Evolutionary conservation across 2,329 filamentous ascomycete species (phyloP).

Genomic region (Colletotrichum tropicicola): DNA sequence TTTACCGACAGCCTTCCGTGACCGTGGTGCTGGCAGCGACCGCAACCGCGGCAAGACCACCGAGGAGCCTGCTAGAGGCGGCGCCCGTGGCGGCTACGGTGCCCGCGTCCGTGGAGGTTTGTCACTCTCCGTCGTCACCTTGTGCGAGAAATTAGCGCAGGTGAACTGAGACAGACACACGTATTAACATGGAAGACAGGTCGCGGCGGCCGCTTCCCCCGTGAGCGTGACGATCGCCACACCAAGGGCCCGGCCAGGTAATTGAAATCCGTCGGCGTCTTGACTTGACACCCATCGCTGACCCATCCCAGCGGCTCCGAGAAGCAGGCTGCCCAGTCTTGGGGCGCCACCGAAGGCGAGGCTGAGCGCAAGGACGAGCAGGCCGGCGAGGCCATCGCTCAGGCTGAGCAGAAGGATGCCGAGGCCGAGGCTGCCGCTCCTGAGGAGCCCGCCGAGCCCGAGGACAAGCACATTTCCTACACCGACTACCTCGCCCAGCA

Average conservation of each 20-base stretch:
- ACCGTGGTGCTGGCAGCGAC: slow-evolving; percentile 81
- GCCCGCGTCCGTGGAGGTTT: slow-evolving; percentile 70
- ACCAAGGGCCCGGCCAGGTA: slow-evolving; percentile 58
- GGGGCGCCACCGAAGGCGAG: slow-evolving; percentile 84
- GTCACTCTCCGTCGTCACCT: slow-evolving; percentile 34
- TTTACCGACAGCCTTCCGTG: slow-evolving; percentile 77
- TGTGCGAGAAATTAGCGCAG: neutral
- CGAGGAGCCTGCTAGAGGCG: slow-evolving; percentile 69
- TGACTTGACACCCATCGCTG: slow-evolving; percentile 17
- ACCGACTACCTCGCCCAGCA: slow-evolving; percentile 82
- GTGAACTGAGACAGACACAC: neutral
- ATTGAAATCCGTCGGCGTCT: slow-evolving; percentile 17
- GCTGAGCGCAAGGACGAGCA: slow-evolving; percentile 92
- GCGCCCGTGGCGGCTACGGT: slow-evolving; percentile 65
- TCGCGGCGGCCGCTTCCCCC: slow-evolving; percentile 62
- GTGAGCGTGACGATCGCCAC: slow-evolving; percentile 66
- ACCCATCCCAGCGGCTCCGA: slow-evolving; percentile 72
- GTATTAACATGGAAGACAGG: slow-evolving; percentile 44
- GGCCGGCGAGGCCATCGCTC: slow-evolving; percentile 88
- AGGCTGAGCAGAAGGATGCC: slow-evolving; percentile 81
- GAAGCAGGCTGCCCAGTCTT: slow-evolving; percentile 89
- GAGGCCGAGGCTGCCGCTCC: slow-evolving; percentile 64
- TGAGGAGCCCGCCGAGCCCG: slow-evolving; percentile 71
- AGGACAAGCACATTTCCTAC: slow-evolving; percentile 92
- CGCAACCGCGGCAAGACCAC: slow-evolving; percentile 85